Evolutionary conservation across 2,329 filamentous ascomycete genomes (phyloP).

Genomic region (Elsinoe ampelina): DNA sequence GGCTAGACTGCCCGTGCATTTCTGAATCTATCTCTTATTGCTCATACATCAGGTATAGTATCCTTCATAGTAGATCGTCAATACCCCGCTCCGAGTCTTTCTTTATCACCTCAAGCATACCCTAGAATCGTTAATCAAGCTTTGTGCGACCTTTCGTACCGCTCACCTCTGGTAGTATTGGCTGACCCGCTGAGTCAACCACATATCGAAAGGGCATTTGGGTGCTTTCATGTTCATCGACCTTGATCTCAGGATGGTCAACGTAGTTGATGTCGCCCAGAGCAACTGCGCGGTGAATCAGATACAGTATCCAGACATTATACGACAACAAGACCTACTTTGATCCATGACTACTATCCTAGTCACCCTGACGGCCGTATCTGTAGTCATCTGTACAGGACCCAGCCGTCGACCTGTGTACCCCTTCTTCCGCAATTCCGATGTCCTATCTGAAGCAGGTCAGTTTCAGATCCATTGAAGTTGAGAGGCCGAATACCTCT

Average conservation of each 20-base stretch:
- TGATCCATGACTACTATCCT: constrained; percentile 78
- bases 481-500: constrained; percentile 54
- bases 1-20: not conserved
- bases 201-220: constrained; percentile 99
- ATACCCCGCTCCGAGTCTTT: constrained; percentile 90
- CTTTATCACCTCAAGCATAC: constrained; percentile 89
- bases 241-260: constrained; percentile 80
- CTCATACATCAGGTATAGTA: not conserved
- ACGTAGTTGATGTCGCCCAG: constrained; percentile 72
- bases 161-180: constrained; percentile 80
- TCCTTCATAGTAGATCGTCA: constrained; percentile 62
- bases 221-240: constrained; percentile 86
- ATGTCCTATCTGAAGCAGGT: constrained; percentile 64
- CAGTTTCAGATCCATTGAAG: not conserved
- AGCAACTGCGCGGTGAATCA: constrained; percentile 47
- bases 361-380: constrained; percentile 91
- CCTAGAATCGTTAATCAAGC: constrained; percentile 43
- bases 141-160: constrained; percentile 14
- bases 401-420: constrained; percentile 81
- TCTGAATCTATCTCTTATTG: not conserved
- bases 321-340: constrained; percentile 40
- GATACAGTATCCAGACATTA: not conserved
- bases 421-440: constrained; percentile 89
- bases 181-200: constrained; percentile 56
- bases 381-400: constrained; percentile 95